A percentile compares a stretch with the other conserved stretches of the same genome.
phyloP scores from a whole-genome alignment of 2,329 filamentous ascomycete genomes.

The Penicillium frequentans region DNA sequence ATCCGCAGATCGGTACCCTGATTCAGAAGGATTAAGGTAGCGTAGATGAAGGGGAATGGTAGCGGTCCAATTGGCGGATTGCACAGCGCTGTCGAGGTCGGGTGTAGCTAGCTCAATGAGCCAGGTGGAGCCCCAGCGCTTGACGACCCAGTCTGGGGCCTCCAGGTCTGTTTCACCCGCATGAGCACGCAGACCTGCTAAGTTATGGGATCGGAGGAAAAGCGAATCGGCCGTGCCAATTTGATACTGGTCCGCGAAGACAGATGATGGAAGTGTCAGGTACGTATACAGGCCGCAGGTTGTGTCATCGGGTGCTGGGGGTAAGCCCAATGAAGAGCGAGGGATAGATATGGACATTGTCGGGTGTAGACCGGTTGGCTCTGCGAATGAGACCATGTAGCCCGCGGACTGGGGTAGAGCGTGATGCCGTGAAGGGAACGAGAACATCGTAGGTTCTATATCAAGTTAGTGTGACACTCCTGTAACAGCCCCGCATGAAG shows the following conservation, averaged over 20 bases:
- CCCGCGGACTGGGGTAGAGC: slow-evolving; percentile 49
- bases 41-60: slow-evolving; percentile 79
- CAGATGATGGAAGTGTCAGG: slow-evolving; percentile 73
- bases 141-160: slow-evolving; percentile 77
- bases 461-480: slow-evolving; percentile 3
- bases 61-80: slow-evolving; percentile 33
- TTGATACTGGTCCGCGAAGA: slow-evolving; percentile 90
- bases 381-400: slow-evolving; percentile 65
- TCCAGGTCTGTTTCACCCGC: slow-evolving; percentile 83
- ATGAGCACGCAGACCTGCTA: slow-evolving; percentile 66
- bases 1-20: slow-evolving; percentile 56
- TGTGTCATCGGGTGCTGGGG: slow-evolving; percentile 48
- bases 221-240: slow-evolving; percentile 59
- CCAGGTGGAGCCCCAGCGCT: slow-evolving; percentile 75
- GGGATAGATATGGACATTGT: slow-evolving; percentile 69
- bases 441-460: slow-evolving; percentile 72
- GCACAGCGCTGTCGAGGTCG: not conserved
- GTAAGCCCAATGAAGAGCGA: slow-evolving; percentile 49
- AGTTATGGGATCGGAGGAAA: slow-evolving; percentile 78
- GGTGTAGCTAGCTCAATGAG: slow-evolving; percentile 72
- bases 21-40: slow-evolving; percentile 66
- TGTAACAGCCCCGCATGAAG: not conserved
- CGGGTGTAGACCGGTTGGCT: slow-evolving; percentile 80
- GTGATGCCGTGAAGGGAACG: slow-evolving; percentile 78
- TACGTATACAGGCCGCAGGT: slow-evolving; percentile 75